A percentile compares a stretch with the other conserved stretches of the same genome.
These are phyloP conservation scores for Cenchrus purpureus DNA, from an alignment of 176 grass and related monocot species.

Conservation along the genomic window DNA sequence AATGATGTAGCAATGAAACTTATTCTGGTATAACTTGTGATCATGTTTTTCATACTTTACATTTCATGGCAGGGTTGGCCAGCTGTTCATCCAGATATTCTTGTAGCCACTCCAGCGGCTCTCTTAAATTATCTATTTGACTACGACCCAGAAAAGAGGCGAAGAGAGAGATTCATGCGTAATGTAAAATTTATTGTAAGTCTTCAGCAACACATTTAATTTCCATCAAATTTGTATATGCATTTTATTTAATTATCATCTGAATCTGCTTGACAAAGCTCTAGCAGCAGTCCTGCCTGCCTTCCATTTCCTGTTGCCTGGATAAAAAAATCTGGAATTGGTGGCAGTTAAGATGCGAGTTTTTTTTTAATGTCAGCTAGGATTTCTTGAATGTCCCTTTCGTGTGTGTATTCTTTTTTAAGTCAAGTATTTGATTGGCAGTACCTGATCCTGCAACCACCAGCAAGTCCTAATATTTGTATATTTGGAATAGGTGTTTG, in stretches of 20 bases:
- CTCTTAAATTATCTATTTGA: slow-evolving; percentile 92
- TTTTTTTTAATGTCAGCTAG: not conserved
- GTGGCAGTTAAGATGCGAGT: slow-evolving; percentile 16
- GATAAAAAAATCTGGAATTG: slow-evolving; percentile 3
- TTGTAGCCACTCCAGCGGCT: slow-evolving; percentile 91
- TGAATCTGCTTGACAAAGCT: not conserved
- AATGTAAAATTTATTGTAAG: slow-evolving; percentile 85
- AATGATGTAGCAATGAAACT: slow-evolving; percentile 32
- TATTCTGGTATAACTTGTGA: slow-evolving; percentile 34
- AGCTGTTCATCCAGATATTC: slow-evolving; percentile 72
- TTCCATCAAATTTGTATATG: not conserved
- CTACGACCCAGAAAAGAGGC: slow-evolving; percentile 82
- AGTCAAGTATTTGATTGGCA: slow-evolving; percentile 3
- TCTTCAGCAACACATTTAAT: slow-evolving; percentile 14
- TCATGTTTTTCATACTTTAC: slow-evolving; percentile 30
- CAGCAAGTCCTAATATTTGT: slow-evolving; percentile 24
- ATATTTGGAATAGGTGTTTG: slow-evolving; percentile 79
- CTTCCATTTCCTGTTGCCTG: slow-evolving; percentile 1
- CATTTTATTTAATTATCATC: not conserved
- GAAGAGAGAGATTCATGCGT: slow-evolving; percentile 67
- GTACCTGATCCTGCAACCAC: slow-evolving; percentile 1
- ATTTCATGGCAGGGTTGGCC: slow-evolving; percentile 76
- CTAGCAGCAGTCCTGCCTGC: not conserved
- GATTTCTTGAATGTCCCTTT: slow-evolving; percentile 34
- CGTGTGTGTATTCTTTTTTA: not conserved